These are phyloP conservation scores for Balamuthia mandrillaris DNA, from an alignment of 208 protist species.

Conservation along the genomic window DNA sequence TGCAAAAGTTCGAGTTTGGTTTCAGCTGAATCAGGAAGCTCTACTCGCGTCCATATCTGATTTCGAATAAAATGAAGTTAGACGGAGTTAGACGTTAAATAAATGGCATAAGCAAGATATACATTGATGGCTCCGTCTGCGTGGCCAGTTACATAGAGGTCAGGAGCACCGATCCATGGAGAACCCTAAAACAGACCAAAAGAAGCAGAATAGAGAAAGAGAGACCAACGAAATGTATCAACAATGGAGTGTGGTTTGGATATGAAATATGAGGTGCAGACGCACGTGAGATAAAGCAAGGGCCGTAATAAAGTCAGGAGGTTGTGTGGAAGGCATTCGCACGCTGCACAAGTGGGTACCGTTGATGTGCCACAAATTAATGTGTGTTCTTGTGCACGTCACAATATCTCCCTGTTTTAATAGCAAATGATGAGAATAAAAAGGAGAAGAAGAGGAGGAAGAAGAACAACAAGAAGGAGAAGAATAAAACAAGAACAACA, in stretches of 20 bases:
- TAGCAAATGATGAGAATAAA: background rate
- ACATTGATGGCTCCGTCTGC: conserved; percentile 11
- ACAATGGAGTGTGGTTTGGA: no score
- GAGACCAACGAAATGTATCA: no score
- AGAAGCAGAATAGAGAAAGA: no score
- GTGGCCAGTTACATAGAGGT: conserved; percentile 26
- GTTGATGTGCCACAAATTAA: conserved; percentile 19
- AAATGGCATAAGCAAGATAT: background rate
- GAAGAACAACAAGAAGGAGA: background rate
- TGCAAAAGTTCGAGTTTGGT: no score
- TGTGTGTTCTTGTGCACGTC: conserved; percentile 10
- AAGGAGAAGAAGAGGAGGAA: background rate
- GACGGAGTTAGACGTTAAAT: background rate
- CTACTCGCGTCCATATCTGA: no score
- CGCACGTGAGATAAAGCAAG: no score
- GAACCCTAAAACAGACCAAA: no score
- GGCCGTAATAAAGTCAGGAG: conserved; percentile 10
- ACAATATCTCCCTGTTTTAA: conserved; percentile 29
- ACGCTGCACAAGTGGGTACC: conserved; percentile 1
- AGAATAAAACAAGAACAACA: background rate
- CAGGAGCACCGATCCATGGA: no score
- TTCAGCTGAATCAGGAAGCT: no score
- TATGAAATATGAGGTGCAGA: no score
- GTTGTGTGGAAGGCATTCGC: background rate
- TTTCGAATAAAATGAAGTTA: background rate